These are phyloP conservation scores for Cladosporium oxysporum DNA, from an alignment of 2,329 filamentous ascomycete genomes.

Conservation along the genomic window DNA sequence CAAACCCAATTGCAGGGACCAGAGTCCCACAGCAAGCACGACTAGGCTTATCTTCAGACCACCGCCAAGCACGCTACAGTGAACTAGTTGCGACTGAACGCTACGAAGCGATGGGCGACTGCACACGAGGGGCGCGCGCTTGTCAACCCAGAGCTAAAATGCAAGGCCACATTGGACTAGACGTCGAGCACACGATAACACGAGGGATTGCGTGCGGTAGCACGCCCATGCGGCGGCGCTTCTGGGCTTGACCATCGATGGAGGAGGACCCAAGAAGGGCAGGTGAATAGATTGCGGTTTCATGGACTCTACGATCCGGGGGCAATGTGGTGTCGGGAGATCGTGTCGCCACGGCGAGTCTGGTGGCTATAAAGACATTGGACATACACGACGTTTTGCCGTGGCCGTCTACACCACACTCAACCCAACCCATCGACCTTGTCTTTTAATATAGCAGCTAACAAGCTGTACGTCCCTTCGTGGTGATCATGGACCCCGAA, in stretches of 20 bases:
- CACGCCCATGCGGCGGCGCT: background rate
- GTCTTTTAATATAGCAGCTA: background rate
- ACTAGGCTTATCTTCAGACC: background rate
- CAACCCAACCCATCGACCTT: background rate
- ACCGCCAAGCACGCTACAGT: background rate
- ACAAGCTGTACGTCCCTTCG: background rate
- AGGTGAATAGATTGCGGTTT: background rate
- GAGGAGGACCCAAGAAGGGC: background rate
- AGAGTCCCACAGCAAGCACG: background rate
- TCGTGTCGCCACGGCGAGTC: background rate
- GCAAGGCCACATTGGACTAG: background rate
- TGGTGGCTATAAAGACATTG: background rate
- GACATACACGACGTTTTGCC: background rate
- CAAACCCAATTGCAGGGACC: background rate
- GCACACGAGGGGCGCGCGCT: background rate
- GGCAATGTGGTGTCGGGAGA: background rate
- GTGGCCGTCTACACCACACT: background rate
- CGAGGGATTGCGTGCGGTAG: background rate
- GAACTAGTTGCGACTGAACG: background rate
- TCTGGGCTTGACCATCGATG: background rate
- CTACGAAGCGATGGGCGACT: background rate
- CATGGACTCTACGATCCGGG: background rate
- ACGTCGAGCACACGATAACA: constrained; percentile 3
- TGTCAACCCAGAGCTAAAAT: background rate
- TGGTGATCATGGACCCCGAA: constrained; percentile 1